These are phyloP conservation scores for Pterulicium gracile DNA, from an alignment of 1,284 basidiomycete genomes.

Conservation along the genomic window DNA sequence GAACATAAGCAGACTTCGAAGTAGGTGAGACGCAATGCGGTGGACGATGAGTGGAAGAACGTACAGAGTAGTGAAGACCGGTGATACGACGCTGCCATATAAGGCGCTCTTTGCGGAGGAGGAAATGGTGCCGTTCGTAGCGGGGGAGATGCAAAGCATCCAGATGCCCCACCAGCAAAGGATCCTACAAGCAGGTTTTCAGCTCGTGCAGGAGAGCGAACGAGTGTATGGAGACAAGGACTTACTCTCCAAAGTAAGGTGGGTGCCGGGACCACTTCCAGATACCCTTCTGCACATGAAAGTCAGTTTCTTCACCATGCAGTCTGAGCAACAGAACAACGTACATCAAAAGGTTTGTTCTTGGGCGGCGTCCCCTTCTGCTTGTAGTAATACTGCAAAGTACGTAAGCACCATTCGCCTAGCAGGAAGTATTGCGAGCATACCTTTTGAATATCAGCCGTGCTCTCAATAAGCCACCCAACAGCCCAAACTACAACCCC, in stretches of 20 bases:
- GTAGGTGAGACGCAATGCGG: background rate
- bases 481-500: slow-evolving; percentile 58
- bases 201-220: background rate
- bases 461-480: slow-evolving; percentile 50
- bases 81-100: slow-evolving; percentile 49
- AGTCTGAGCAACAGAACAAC: slow-evolving; percentile 8
- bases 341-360: slow-evolving; percentile 36
- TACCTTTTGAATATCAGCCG: slow-evolving; percentile 61
- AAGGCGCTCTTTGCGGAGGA: slow-evolving; percentile 39
- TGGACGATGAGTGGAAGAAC: slow-evolving; percentile 13
- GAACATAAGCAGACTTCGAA: slow-evolving; percentile 47
- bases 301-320: background rate
- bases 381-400: slow-evolving; percentile 42
- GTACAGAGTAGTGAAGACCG: slow-evolving; percentile 55
- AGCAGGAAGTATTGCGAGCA: background rate
- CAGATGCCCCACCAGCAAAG: slow-evolving; percentile 69
- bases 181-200: slow-evolving; percentile 31
- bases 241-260: slow-evolving; percentile 68
- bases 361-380: slow-evolving; percentile 39
- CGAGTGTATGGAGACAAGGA: slow-evolving; percentile 8
- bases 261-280: slow-evolving; percentile 62
- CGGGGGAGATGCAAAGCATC: slow-evolving; percentile 50
- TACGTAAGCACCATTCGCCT: background rate
- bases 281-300: slow-evolving; percentile 29
- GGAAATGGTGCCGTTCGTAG: slow-evolving; percentile 32